Evolutionary conservation across 208 protist genomes (phyloP).

Genomic region (Trypanosoma boissoni): DNA sequence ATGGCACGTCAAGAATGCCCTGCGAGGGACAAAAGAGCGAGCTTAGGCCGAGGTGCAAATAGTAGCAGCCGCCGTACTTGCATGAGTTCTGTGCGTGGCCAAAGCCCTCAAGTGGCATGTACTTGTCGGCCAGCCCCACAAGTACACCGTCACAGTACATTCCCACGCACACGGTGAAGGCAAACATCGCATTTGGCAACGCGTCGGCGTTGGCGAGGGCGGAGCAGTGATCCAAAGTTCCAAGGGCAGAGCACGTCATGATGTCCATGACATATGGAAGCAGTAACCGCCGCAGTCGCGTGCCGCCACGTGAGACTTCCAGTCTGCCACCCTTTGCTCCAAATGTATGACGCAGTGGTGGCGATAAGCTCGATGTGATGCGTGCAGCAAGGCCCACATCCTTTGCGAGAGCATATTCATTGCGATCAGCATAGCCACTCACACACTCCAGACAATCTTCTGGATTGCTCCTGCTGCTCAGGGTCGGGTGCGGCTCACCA

Average conservation of each 20-base stretch:
- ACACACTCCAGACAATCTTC: too few relatives aligned
- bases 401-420: too few relatives aligned
- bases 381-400: too few relatives aligned
- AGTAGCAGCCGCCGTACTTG: constrained; percentile 44
- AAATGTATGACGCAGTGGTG: constrained; percentile 14
- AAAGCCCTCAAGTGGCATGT: constrained; percentile 51
- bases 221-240: constrained; percentile 34
- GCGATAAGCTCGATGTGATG: too few relatives aligned
- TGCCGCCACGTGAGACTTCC: constrained; percentile 15
- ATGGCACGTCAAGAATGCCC: constrained; percentile 21
- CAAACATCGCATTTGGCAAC: constrained; percentile 18
- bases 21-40: constrained; percentile 33
- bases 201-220: constrained; percentile 13
- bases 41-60: constrained; percentile 34
- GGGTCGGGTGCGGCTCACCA: too few relatives aligned
- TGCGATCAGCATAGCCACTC: too few relatives aligned
- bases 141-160: constrained; percentile 27
- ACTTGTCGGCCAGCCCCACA: constrained; percentile 52
- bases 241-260: constrained; percentile 30
- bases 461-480: too few relatives aligned
- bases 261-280: constrained; percentile 21
- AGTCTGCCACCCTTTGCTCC: constrained; percentile 14
- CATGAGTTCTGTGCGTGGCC: constrained; percentile 35
- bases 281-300: constrained; percentile 16
- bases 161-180: constrained; percentile 15